These are phyloP conservation scores for Cyberlindnera xishuangbannaensis DNA, from an alignment of 805 yeast genomes.

Conservation along the genomic window DNA sequence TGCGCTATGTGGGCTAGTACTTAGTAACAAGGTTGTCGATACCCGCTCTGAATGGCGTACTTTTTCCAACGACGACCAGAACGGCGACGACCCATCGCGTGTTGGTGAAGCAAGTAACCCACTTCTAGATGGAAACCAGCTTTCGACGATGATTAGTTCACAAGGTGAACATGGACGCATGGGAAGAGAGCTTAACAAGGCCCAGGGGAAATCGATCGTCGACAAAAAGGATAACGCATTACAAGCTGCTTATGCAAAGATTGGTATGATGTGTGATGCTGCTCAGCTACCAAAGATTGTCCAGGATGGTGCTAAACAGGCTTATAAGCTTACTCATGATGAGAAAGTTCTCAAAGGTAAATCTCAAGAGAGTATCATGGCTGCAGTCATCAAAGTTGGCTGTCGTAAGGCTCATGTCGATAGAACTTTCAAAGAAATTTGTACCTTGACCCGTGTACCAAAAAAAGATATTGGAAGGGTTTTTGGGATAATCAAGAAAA, in stretches of 20 bases:
- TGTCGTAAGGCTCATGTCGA: slow-evolving; percentile 93
- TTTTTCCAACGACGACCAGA: slow-evolving; percentile 94
- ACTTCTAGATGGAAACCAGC: slow-evolving; percentile 81
- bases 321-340: slow-evolving; percentile 85
- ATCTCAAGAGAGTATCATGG: slow-evolving; percentile 91
- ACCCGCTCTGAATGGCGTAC: slow-evolving; percentile 99
- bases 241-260: slow-evolving; percentile 83
- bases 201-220: slow-evolving; percentile 79
- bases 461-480: slow-evolving; percentile 92
- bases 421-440: slow-evolving; percentile 91
- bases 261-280: slow-evolving; percentile 95
- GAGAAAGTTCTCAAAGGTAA: slow-evolving; percentile 83
- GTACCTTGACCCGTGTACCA: slow-evolving; percentile 92
- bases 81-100: slow-evolving; percentile 98
- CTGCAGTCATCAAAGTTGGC: slow-evolving; percentile 91
- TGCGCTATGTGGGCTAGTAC: slow-evolving; percentile 91
- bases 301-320: slow-evolving; percentile 96
- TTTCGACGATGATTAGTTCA: slow-evolving; percentile 86
- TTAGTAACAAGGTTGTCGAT: slow-evolving; percentile 88
- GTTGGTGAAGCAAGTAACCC: slow-evolving; percentile 98
- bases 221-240: slow-evolving; percentile 86
- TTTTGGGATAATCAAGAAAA: slow-evolving; percentile 76
- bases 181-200: slow-evolving; percentile 86
- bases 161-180: slow-evolving; percentile 73
- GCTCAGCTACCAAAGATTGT: slow-evolving; percentile 91